Conservation (phyloP, 2,329 filamentous ascomycete species). For the Lachnellula hyalina region DNA sequence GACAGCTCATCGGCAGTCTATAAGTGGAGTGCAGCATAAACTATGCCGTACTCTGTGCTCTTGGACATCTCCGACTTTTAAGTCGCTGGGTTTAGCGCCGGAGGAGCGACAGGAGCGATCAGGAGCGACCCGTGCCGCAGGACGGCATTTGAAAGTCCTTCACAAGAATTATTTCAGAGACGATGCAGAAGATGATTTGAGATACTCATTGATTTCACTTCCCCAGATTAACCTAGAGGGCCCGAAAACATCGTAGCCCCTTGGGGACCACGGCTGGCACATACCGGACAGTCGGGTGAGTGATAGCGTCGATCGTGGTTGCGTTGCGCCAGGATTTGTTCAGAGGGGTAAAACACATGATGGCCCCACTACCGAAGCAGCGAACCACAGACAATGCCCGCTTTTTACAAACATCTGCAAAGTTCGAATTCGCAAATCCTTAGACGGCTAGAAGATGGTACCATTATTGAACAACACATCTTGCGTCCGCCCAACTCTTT, state of each 20-base stretch:
- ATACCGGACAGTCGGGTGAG: background rate
- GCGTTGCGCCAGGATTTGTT: background rate
- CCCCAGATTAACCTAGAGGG: background rate
- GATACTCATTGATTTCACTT: background rate
- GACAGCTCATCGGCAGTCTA: background rate
- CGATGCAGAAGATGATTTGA: background rate
- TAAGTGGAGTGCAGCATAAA: background rate
- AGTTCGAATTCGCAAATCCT: background rate
- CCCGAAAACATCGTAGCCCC: background rate
- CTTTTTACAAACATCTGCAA: conserved; percentile 1
- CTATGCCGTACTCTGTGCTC: too few species aligned
- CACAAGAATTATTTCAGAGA: background rate
- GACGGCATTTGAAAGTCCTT: background rate
- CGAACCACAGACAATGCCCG: conserved; percentile 9
- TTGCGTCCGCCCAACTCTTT: conserved; percentile 12
- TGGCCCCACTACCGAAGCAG: conserved; percentile 1
- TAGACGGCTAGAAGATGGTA: background rate
- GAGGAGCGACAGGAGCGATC: background rate
- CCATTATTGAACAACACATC: conserved; percentile 18
- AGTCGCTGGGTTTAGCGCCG: background rate
- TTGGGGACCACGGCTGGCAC: background rate
- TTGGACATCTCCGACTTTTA: too few species aligned
- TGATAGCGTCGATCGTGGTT: background rate
- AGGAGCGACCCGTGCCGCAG: background rate
- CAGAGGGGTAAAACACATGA: conserved; percentile 1